Evolutionary conservation across 2,329 filamentous ascomycete species (phyloP).

Genomic region (Paracoccidioides brasiliensis): DNA sequence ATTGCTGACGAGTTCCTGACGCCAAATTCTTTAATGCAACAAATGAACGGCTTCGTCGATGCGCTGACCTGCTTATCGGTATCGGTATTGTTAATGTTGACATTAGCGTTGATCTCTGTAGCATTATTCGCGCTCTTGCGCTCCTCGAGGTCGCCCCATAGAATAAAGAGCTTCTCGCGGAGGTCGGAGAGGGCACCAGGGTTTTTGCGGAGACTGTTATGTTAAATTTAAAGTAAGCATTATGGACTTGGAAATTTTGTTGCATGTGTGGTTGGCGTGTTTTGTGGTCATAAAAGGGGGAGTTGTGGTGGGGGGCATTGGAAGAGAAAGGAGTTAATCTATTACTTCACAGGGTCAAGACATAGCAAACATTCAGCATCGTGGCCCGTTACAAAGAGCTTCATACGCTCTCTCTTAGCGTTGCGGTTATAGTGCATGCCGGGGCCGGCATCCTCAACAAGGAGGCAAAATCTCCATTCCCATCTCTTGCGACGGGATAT

Average conservation of each 20-base stretch:
- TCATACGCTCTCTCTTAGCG: constrained; percentile 41
- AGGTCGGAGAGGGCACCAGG: constrained; percentile 39
- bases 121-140: constrained; percentile 35
- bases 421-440: constrained; percentile 14
- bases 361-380: constrained; percentile 45
- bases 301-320: not conserved
- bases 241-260: not conserved
- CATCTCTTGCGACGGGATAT: constrained; percentile 33
- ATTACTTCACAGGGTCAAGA: constrained; percentile 43
- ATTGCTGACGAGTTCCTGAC: constrained; percentile 23
- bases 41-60: constrained; percentile 49
- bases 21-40: constrained; percentile 61
- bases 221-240: not conserved
- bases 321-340: constrained; percentile 5
- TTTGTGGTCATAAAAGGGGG: not conserved
- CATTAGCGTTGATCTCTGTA: not conserved
- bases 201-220: constrained; percentile 45
- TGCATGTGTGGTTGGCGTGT: not conserved
- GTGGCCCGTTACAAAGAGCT: constrained; percentile 53
- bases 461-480: constrained; percentile 75
- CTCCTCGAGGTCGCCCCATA: constrained; percentile 84
- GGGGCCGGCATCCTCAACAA: constrained; percentile 55
- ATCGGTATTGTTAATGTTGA: constrained; percentile 4
- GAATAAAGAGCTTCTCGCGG: constrained; percentile 56
- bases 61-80: constrained; percentile 17